Conservation (phyloP, 441 rosid species). For the Bocquillonia castaneifolia region DNA sequence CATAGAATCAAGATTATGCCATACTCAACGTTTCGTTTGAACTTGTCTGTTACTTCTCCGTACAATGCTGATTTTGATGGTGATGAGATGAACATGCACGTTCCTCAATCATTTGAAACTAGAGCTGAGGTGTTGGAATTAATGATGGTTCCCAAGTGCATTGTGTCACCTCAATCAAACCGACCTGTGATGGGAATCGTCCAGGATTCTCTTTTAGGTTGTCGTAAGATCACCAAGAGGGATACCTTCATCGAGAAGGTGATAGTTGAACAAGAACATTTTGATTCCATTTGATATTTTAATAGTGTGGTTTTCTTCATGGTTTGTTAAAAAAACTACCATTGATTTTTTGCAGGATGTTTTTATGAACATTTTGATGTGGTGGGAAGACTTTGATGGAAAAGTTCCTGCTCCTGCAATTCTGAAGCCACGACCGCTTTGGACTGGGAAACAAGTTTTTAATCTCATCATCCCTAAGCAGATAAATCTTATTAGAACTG, state of each 20-base stretch:
- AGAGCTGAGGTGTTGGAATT: slow-evolving; percentile 94
- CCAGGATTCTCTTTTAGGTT: slow-evolving; percentile 95
- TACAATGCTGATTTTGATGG: slow-evolving; percentile 99
- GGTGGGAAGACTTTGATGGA: slow-evolving; percentile 99
- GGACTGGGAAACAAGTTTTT: slow-evolving; percentile 99
- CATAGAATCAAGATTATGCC: slow-evolving; percentile 98
- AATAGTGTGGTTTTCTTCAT: slow-evolving; percentile 12
- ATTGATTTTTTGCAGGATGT: slow-evolving; percentile 61
- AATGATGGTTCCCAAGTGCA: slow-evolving; percentile 99
- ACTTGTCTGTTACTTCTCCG: slow-evolving; percentile 94
- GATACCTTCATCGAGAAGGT: slow-evolving; percentile 99
- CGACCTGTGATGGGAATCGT: slow-evolving; percentile 99
- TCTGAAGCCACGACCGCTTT: slow-evolving; percentile 88
- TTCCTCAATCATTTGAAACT: slow-evolving; percentile 94
- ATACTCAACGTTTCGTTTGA: slow-evolving; percentile 89
- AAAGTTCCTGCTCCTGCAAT: slow-evolving; percentile 95
- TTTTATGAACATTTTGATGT: slow-evolving; percentile 95
- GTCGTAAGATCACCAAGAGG: slow-evolving; percentile 98
- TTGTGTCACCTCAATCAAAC: slow-evolving; percentile 94
- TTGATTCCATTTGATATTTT: not conserved
- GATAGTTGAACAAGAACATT: slow-evolving; percentile 15
- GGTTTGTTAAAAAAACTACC: slow-evolving; percentile 7
- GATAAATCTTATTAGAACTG: slow-evolving; percentile 82
- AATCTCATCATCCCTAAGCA: slow-evolving; percentile 97
- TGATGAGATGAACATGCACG: slow-evolving; percentile 99